Base-by-base conservation (phyloP, 768 basidiomycete species). In the Tephrocybe sp. region DNA sequence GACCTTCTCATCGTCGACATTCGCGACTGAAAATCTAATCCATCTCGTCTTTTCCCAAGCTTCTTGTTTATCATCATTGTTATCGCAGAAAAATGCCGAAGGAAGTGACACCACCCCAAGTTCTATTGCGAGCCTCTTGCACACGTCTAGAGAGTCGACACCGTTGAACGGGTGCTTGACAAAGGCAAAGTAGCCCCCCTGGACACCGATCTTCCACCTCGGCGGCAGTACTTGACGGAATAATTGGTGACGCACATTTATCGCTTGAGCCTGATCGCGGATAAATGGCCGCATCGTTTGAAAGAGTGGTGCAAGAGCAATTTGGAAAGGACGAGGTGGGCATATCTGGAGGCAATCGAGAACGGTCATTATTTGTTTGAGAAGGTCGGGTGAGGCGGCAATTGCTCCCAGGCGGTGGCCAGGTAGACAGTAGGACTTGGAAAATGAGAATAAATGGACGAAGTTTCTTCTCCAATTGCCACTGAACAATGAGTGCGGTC, bases 311-410 rank as follows among this genome's bases (percentile, higher is more conserved):
- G 70, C 72, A 7, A 92, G 72, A 0, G 87, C 89, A 8, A 82
- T 62, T 59, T 94, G 92, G 13, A 85, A 73, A 0, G 86, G 77
- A 6, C 86, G 78, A 10, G 91, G 86, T 0, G 90, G 73, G 60
- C 91, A 92, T 34, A 90, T 85, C 60, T 92, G 91, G 33, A 92
- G 70, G 54, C 83, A 86, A 65, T 93, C 92, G 11, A 91, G 77
- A 17, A 86, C 78, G 19, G 70, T 75, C 43, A 83, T 62, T 14
- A 79, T 67, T 4, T 75, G 58, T 13, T 55, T 55, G 6, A 86
- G 67, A 43, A 92, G 64, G 0, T 62, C 53, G 0, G 83, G 80
- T 0, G 83, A 80, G 0, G 85, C 84, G 16, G 82, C 76, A 50
- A 92, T 75, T 4, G 78, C 76, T 1, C 92, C 92, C 4, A 93